Evolutionary conservation across 2,329 filamentous ascomycete species (phyloP).

Genomic region (Trichoderma lentiforme): DNA sequence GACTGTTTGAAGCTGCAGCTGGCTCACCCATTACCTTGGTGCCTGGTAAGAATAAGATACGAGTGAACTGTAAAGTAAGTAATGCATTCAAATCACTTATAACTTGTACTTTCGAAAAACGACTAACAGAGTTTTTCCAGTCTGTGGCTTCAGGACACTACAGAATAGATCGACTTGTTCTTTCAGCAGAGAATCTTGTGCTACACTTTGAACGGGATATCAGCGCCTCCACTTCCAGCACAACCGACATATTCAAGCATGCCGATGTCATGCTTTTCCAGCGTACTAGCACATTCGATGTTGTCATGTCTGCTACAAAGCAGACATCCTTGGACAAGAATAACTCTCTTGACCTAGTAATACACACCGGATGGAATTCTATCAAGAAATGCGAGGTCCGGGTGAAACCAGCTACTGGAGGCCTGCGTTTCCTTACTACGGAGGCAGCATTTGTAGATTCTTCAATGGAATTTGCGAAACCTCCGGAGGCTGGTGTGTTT

Average conservation of each 20-base stretch:
- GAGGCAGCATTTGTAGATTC: slow-evolving; percentile 52
- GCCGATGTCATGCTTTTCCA: slow-evolving; percentile 72
- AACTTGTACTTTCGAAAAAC: not conserved
- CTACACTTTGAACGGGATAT: slow-evolving; percentile 63
- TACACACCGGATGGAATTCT: slow-evolving; percentile 73
- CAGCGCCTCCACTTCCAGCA: slow-evolving; percentile 44
- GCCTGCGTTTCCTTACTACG: slow-evolving; percentile 59
- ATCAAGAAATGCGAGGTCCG: slow-evolving; percentile 57
- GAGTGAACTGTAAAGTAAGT: slow-evolving; percentile 37
- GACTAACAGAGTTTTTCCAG: slow-evolving; percentile 33
- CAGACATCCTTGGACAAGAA: slow-evolving; percentile 76
- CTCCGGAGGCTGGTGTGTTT: slow-evolving; percentile 53
- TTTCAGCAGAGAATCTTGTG: slow-evolving; percentile 61
- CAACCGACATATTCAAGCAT: slow-evolving; percentile 52
- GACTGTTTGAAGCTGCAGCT: slow-evolving; percentile 32
- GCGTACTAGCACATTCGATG: slow-evolving; percentile 63
- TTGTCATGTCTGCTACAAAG: slow-evolving; percentile 63
- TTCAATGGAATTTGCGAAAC: slow-evolving; percentile 43
- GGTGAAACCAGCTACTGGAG: slow-evolving; percentile 62
- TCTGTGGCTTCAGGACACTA: slow-evolving; percentile 69
- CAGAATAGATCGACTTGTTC: slow-evolving; percentile 66
- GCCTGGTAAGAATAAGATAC: slow-evolving; percentile 47
- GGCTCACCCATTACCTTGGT: slow-evolving; percentile 31
- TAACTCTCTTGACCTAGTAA: slow-evolving; percentile 70
- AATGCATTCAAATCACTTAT: not conserved